Evolutionary conservation across 1,284 basidiomycete species (phyloP).

Genomic region (Ustilago nuda): DNA sequence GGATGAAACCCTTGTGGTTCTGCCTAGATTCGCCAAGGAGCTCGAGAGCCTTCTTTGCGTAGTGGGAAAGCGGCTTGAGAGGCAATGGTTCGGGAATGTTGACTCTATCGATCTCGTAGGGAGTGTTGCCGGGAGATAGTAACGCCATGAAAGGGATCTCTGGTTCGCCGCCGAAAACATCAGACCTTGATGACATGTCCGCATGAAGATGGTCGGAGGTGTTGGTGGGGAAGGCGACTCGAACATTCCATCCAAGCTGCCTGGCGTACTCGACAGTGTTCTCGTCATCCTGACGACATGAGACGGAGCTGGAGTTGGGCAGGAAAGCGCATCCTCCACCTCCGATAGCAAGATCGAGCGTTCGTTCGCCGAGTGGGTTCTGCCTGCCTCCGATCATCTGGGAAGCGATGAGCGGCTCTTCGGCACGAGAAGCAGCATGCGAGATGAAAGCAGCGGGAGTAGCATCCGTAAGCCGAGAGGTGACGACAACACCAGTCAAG

Average conservation of each 20-base stretch:
- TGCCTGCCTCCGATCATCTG: constrained; percentile 42
- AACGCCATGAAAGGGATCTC: constrained; percentile 56
- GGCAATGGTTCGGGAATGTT: constrained; percentile 45
- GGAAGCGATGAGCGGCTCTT: constrained; percentile 51
- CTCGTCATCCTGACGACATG: constrained; percentile 66
- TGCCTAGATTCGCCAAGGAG: constrained; percentile 27
- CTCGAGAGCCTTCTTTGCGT: constrained; percentile 46
- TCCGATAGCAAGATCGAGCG: constrained; percentile 69
- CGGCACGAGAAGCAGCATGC: constrained; percentile 61
- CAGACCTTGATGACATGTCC: neutral
- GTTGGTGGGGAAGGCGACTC: constrained; percentile 37
- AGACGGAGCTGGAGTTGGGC: constrained; percentile 56
- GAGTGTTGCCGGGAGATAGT: constrained; percentile 60
- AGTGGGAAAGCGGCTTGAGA: constrained; percentile 39
- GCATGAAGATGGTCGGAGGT: constrained; percentile 7
- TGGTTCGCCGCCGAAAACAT: constrained; percentile 20
- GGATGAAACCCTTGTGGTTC: constrained; percentile 59
- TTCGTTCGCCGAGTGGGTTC: constrained; percentile 45
- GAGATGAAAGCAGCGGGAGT: constrained; percentile 70
- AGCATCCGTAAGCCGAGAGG: constrained; percentile 62
- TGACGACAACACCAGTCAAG: constrained; percentile 69
- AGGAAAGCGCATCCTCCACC: constrained; percentile 70
- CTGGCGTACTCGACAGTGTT: constrained; percentile 62
- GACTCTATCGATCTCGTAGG: constrained; percentile 64
- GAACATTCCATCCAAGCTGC: constrained; percentile 56